phyloP scores from a whole-genome alignment of 441 rosid genomes.

The Pelargonium fulgidum region DNA sequence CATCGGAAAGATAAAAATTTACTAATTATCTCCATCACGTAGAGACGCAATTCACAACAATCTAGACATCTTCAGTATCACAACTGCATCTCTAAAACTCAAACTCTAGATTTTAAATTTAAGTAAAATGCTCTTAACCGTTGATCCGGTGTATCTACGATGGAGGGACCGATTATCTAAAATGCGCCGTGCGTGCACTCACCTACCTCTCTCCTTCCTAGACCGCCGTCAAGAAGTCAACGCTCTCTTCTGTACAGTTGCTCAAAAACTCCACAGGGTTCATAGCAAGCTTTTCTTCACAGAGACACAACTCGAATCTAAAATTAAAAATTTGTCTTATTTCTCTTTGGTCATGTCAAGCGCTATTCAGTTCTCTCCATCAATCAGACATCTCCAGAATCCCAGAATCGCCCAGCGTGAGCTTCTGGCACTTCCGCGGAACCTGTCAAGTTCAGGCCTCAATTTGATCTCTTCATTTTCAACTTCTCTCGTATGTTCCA shows the following conservation, averaged over 20 bases:
- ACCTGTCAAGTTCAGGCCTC: conserved; percentile 15
- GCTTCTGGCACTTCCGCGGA: conserved; percentile 11
- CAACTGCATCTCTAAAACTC: too few species aligned
- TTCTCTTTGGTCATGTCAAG: background rate
- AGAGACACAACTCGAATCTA: background rate
- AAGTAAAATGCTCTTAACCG: too few species aligned
- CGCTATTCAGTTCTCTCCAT: conserved; percentile 30
- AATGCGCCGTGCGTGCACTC: background rate
- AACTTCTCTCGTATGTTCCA: conserved; percentile 18
- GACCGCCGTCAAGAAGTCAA: background rate
- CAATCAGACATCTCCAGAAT: conserved; percentile 20
- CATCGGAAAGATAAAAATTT: too few species aligned
- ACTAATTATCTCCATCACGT: too few species aligned
- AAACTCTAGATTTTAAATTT: too few species aligned
- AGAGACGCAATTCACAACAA: too few species aligned
- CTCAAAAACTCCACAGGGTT: background rate
- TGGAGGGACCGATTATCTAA: background rate
- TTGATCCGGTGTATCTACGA: background rate
- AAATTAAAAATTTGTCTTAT: background rate
- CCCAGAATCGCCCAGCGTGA: conserved; percentile 21
- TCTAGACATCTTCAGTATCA: too few species aligned
- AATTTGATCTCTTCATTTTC: conserved; percentile 20
- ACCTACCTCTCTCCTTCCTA: conserved; percentile 4
- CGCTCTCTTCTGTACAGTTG: background rate
- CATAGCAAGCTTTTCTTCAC: background rate